Percentiles rank a stretch among this genome's conserved stretches.
phyloP scores from a whole-genome alignment of 441 rosid species.

The Gossypium schwendimanii region DNA sequence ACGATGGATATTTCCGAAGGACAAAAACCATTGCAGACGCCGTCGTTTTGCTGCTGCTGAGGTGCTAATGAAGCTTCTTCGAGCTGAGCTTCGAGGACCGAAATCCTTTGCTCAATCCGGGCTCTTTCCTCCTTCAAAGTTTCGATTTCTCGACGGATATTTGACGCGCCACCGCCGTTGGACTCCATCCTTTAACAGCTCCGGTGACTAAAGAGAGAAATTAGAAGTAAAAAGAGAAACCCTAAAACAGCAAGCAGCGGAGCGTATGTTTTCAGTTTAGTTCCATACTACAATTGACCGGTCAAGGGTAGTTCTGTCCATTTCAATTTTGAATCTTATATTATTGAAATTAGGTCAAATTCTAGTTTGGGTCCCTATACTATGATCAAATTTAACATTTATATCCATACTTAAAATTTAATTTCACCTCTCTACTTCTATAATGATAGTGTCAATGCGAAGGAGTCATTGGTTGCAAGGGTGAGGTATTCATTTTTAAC shows the following conservation, averaged over 20 bases:
- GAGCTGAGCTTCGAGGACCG: conserved; percentile 64
- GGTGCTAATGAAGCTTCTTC: conserved; percentile 14
- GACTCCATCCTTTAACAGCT: conserved; percentile 31
- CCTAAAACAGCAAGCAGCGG: not conserved
- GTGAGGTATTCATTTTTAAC: no score
- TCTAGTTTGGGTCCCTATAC: no score
- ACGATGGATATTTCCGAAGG: conserved; percentile 17
- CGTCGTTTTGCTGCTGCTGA: conserved; percentile 13
- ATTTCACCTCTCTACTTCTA: no score
- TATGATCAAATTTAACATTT: no score
- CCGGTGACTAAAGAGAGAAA: not conserved
- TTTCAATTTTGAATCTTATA: not conserved
- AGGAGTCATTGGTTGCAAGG: no score
- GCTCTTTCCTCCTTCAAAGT: conserved; percentile 39
- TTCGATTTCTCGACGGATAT: conserved; percentile 41
- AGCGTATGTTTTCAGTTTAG: not conserved
- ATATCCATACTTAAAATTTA: no score
- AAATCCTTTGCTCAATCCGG: conserved; percentile 54
- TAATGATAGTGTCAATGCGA: no score
- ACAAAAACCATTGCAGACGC: conserved; percentile 26
- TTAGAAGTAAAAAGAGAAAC: not conserved
- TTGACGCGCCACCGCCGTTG: conserved; percentile 26
- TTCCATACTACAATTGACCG: not conserved
- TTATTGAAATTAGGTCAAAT: not conserved
- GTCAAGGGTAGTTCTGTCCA: not conserved